phyloP scores from a whole-genome alignment of 2,329 filamentous ascomycete genomes.

The Pseudocercospora pini-densiflorae region DNA sequence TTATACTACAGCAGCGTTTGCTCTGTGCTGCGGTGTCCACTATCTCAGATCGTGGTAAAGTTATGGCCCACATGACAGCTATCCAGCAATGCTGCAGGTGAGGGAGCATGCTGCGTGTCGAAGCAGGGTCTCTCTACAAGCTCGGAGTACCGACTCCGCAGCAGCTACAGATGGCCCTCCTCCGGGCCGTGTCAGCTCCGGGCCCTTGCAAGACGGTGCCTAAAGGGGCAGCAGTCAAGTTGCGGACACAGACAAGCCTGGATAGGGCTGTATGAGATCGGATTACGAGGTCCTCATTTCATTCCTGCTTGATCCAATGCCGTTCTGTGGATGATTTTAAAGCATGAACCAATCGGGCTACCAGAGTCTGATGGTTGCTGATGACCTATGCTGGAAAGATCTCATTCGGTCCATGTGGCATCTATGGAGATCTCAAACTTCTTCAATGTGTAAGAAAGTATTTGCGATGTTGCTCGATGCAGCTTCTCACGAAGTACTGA shows the following conservation, averaged over 20 bases:
- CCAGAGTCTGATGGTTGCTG: too few species aligned
- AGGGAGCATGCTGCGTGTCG: background rate
- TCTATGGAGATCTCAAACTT: too few species aligned
- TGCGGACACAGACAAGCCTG: background rate
- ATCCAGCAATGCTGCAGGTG: background rate
- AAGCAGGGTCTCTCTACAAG: background rate
- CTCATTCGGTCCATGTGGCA: too few species aligned
- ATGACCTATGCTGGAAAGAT: too few species aligned
- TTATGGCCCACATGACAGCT: background rate
- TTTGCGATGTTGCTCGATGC: too few species aligned
- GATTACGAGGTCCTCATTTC: too few species aligned
- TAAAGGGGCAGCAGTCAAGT: too few species aligned
- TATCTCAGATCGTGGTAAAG: background rate
- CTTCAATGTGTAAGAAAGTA: too few species aligned
- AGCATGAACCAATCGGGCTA: too few species aligned
- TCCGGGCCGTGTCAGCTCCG: conserved; percentile 13
- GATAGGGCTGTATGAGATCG: background rate
- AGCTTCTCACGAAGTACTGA: too few species aligned
- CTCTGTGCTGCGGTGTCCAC: background rate
- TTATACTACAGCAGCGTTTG: background rate
- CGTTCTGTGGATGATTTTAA: too few species aligned
- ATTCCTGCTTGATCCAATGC: background rate
- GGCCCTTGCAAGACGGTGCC: background rate
- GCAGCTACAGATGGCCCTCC: background rate
- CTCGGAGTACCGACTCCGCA: background rate